Conservation (phyloP, 345 rosid species). For the Pugionium dolabratum region DNA sequence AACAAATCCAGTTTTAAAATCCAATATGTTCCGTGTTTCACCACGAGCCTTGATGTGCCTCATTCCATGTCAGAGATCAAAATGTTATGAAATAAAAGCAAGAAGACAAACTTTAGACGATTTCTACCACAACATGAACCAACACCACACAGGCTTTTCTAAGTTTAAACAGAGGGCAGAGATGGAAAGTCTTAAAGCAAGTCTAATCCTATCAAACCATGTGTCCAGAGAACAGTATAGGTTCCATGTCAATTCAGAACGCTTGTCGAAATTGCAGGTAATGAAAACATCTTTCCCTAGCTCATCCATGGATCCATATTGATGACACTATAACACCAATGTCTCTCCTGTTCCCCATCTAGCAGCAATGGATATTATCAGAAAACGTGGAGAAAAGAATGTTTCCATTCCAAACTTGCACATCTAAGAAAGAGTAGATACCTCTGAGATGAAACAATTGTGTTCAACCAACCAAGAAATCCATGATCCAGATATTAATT, state of each 20-base stretch:
- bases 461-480: slow-evolving; percentile 77
- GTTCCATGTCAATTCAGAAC: slow-evolving; percentile 55
- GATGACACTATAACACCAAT: slow-evolving; percentile 73
- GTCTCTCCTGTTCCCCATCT: slow-evolving; percentile 77
- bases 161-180: slow-evolving; percentile 30
- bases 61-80: slow-evolving; percentile 74
- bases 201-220: slow-evolving; percentile 44
- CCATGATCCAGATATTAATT: slow-evolving; percentile 89
- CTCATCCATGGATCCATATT: slow-evolving; percentile 68
- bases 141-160: slow-evolving; percentile 35
- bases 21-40: slow-evolving; percentile 56
- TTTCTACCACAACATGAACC: slow-evolving; percentile 44
- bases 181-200: slow-evolving; percentile 10
- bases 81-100: slow-evolving; percentile 38
- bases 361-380: slow-evolving; percentile 72
- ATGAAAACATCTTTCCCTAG: slow-evolving; percentile 48
- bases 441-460: slow-evolving; percentile 89
- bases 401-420: slow-evolving; percentile 61
- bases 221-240: slow-evolving; percentile 54
- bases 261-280: slow-evolving; percentile 58
- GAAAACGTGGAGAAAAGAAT: slow-evolving; percentile 54
- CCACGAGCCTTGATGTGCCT: slow-evolving; percentile 78
- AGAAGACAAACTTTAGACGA: slow-evolving; percentile 47
- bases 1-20: slow-evolving; percentile 89
- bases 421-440: slow-evolving; percentile 76